Conservation (phyloP, 257 asterid genomes). For the Haberlea rhodopensis region DNA sequence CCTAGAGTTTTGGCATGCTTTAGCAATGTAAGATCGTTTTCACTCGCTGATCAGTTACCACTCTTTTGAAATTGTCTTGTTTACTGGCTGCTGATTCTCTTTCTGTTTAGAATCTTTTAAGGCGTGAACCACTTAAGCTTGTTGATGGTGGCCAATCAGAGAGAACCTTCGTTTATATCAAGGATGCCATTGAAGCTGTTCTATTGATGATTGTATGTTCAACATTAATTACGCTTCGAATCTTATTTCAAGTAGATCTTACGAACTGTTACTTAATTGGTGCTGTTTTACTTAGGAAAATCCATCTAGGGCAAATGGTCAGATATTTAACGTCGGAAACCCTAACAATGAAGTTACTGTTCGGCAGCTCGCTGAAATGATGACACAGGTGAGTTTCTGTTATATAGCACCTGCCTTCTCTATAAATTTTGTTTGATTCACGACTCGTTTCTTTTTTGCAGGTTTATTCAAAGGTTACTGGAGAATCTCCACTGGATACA, state of each 20-base stretch:
- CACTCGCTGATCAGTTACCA: not conserved
- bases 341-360: conserved; percentile 95
- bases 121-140: conserved; percentile 87
- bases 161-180: conserved; percentile 85
- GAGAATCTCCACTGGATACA: conserved; percentile 60
- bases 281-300: conserved; percentile 56
- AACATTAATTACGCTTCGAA: not conserved
- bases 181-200: conserved; percentile 95
- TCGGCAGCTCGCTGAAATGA: conserved; percentile 96
- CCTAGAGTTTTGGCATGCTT: conserved; percentile 97
- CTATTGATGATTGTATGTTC: conserved; percentile 81
- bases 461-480: conserved; percentile 84
- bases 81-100: conserved; percentile 12
- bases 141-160: conserved; percentile 96
- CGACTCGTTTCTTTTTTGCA: conserved; percentile 24
- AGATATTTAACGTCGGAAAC: conserved; percentile 87
- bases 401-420: not conserved
- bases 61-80: not conserved
- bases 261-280: conserved; percentile 27
- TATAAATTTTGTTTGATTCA: not conserved
- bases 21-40: conserved; percentile 61
- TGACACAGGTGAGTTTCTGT: conserved; percentile 66
- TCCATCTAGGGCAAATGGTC: conserved; percentile 91
- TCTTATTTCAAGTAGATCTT: conserved; percentile 9
- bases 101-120: conserved; percentile 62